Percentiles rank a stretch among this genome's conserved stretches.
Conservation (phyloP, 441 rosid species). For the Populus hybrid region DNA sequence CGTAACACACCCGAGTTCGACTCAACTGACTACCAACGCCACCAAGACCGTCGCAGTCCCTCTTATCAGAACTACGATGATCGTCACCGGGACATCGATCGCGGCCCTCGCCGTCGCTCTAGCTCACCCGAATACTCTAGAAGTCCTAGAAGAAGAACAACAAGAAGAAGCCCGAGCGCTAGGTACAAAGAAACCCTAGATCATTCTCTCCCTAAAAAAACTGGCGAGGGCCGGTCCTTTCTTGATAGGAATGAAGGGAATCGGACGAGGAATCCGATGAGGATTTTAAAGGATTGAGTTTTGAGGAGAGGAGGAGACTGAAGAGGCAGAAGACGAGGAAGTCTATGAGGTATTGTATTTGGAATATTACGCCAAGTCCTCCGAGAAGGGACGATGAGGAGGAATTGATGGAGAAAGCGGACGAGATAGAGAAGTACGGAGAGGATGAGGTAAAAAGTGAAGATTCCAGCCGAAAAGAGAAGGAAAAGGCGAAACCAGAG, state of each 20-base stretch:
- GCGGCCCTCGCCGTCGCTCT: slow-evolving; percentile 29
- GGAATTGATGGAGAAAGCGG: slow-evolving; percentile 29
- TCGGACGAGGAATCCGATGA: slow-evolving; percentile 42
- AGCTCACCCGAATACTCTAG: slow-evolving; percentile 23
- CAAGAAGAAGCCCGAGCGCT: slow-evolving; percentile 27
- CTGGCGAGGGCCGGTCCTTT: slow-evolving; percentile 46
- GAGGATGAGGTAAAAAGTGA: slow-evolving; percentile 22
- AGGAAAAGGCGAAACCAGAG: slow-evolving; percentile 21
- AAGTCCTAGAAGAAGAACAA: slow-evolving; percentile 30
- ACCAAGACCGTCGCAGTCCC: slow-evolving; percentile 38
- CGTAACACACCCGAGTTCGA: slow-evolving; percentile 29
- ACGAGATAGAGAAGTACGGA: slow-evolving; percentile 13
- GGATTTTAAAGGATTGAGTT: slow-evolving; percentile 71
- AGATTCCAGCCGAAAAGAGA: slow-evolving; percentile 32
- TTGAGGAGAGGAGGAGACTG: slow-evolving; percentile 68
- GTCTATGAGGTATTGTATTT: slow-evolving; percentile 50
- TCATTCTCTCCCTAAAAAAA: slow-evolving; percentile 50
- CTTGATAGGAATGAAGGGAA: slow-evolving; percentile 40
- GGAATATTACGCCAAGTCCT: slow-evolving; percentile 86
- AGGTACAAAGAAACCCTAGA: slow-evolving; percentile 29
- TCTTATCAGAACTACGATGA: slow-evolving; percentile 40
- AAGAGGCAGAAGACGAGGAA: slow-evolving; percentile 89
- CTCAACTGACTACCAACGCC: slow-evolving; percentile 24
- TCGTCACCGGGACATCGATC: slow-evolving; percentile 21
- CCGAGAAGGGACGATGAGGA: slow-evolving; percentile 51